Percentiles rank a stretch among this genome's conserved stretches.
phyloP scores from a whole-genome alignment of 2,329 filamentous ascomycete species.

The Sclerotiophoma versabilis region DNA sequence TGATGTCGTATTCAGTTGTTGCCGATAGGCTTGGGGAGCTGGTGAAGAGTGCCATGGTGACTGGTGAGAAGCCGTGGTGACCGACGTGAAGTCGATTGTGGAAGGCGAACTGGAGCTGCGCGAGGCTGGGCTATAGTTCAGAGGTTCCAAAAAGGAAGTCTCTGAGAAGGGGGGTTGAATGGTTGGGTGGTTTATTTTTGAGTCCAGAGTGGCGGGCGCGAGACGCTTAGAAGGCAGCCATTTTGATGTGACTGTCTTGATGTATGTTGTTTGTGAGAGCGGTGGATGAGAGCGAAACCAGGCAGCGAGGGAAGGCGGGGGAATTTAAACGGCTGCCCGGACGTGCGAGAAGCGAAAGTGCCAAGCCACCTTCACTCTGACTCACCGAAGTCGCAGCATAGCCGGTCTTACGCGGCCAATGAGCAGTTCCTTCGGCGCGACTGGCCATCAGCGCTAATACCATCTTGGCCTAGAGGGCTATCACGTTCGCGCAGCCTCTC shows the following conservation, averaged over 20 bases:
- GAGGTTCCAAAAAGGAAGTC: slow-evolving; percentile 55
- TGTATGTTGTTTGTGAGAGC: slow-evolving; percentile 28
- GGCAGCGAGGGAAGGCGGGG: slow-evolving; percentile 40
- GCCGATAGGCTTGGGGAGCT: slow-evolving; percentile 59
- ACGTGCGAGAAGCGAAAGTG: slow-evolving; percentile 29
- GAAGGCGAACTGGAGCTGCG: slow-evolving; percentile 64
- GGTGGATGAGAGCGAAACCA: slow-evolving; percentile 39
- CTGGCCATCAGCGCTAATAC: slow-evolving; percentile 14
- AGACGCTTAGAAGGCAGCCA: slow-evolving; percentile 50
- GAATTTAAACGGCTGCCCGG: slow-evolving; percentile 28
- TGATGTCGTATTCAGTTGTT: slow-evolving; percentile 55
- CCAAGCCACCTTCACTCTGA: slow-evolving; percentile 24
- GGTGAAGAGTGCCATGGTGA: slow-evolving; percentile 82
- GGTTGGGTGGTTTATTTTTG: slow-evolving; percentile 31
- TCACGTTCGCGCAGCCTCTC: slow-evolving; percentile 19
- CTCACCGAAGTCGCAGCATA: slow-evolving; percentile 23
- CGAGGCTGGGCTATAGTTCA: slow-evolving; percentile 72
- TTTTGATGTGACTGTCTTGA: slow-evolving; percentile 43
- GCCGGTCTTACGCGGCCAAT: slow-evolving; percentile 8
- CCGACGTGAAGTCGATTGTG: slow-evolving; percentile 73
- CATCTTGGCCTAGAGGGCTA: slow-evolving; percentile 1
- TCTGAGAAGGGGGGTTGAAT: slow-evolving; percentile 45
- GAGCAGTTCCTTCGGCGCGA: background rate
- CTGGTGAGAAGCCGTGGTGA: slow-evolving; percentile 78
- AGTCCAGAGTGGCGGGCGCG: slow-evolving; percentile 44